Percentiles rank a stretch among this genome's conserved stretches.
Conservation (phyloP, 1,284 basidiomycete species). For the Tilletiopsis washingtonensis region DNA sequence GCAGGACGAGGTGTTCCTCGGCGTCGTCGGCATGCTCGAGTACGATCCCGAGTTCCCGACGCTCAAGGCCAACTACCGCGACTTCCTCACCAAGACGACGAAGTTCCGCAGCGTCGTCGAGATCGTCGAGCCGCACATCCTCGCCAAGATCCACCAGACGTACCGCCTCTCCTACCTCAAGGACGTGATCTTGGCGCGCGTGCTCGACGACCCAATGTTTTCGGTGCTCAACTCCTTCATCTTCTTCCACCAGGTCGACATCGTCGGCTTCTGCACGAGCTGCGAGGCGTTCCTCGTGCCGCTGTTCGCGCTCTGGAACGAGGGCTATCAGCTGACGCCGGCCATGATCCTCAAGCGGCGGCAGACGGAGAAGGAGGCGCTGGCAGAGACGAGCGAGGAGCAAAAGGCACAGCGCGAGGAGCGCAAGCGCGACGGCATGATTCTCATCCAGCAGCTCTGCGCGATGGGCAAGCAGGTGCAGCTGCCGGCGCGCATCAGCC, state of each 20-base stretch:
- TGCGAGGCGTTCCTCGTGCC: constrained; percentile 69
- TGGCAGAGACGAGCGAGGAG: background rate
- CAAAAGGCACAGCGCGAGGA: background rate
- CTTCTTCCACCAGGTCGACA: constrained; percentile 98
- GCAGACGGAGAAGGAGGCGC: too few relatives aligned
- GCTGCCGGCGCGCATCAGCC: constrained; percentile 69
- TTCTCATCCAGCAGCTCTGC: constrained; percentile 86
- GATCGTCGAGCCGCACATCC: constrained; percentile 37
- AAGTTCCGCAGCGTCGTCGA: constrained; percentile 56
- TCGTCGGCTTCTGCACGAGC: constrained; percentile 78
- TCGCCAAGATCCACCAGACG: constrained; percentile 75
- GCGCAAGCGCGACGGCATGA: constrained; percentile 33
- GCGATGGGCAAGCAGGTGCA: constrained; percentile 95
- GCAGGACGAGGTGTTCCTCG: constrained; percentile 83
- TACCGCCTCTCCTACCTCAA: constrained; percentile 95
- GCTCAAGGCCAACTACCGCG: constrained; percentile 91
- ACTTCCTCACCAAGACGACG: constrained; percentile 73
- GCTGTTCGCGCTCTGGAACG: constrained; percentile 63
- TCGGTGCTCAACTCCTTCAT: constrained; percentile 94
- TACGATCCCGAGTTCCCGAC: constrained; percentile 91
- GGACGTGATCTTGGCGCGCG: constrained; percentile 89
- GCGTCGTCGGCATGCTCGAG: constrained; percentile 92
- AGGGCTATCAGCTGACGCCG: constrained; percentile 7
- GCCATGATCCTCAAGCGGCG: too few relatives aligned
- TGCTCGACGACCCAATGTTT: constrained; percentile 91